These are phyloP conservation scores for Candida railenensis DNA, from an alignment of 805 yeast species.

Conservation along the genomic window DNA sequence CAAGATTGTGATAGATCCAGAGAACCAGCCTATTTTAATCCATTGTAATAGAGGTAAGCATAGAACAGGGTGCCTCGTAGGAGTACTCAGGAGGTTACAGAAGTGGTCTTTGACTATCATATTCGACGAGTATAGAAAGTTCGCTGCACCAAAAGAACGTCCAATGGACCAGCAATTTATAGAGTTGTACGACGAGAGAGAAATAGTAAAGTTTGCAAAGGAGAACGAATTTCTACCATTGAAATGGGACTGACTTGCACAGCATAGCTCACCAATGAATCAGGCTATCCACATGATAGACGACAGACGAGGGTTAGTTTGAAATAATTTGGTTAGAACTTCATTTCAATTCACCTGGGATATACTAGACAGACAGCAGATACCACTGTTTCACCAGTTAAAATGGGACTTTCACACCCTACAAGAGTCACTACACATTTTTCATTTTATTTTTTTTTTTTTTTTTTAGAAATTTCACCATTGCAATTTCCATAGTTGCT, in stretches of 20 bases:
- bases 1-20: conserved; percentile 77
- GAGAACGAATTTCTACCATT: conserved; percentile 63
- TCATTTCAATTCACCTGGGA: too few relatives aligned
- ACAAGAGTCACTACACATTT: too few relatives aligned
- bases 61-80: conserved; percentile 94
- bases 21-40: conserved; percentile 85
- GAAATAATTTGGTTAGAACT: too few relatives aligned
- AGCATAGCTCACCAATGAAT: too few relatives aligned
- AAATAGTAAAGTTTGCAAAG: conserved; percentile 55
- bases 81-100: conserved; percentile 85
- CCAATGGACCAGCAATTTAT: conserved; percentile 95
- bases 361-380: too few relatives aligned
- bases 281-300: too few relatives aligned
- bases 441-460: too few relatives aligned
- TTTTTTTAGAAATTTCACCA: too few relatives aligned
- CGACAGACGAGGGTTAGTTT: too few relatives aligned
- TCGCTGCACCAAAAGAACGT: conserved; percentile 92
- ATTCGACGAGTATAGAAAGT: conserved; percentile 91
- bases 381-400: too few relatives aligned
- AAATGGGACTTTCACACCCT: too few relatives aligned
- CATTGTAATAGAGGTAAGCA: conserved; percentile 98
- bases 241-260: conserved; percentile 47
- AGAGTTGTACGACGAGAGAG: conserved; percentile 76
- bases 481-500: neutral
- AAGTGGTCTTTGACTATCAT: conserved; percentile 93